Evolutionary conservation across 192 early-diverging fungal species (phyloP), one percentile per base, ranked within the genome.

Genomic region (Fimicolochytrium jonesii): DNA sequence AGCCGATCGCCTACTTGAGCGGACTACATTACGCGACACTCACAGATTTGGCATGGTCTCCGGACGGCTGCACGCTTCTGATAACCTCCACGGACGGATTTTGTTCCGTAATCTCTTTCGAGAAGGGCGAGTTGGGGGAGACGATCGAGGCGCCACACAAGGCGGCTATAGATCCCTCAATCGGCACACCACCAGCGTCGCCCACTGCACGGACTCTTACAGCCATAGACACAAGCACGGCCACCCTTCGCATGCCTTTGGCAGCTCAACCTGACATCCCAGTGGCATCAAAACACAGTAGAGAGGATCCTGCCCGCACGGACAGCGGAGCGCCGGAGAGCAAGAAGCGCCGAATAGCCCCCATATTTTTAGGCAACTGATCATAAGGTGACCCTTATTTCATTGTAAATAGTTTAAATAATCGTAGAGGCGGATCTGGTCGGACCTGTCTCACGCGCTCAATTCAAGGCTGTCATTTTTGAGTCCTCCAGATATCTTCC

Each of bases 21-120:
- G 88, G 90, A 28, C 73, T 95, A 55, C 95, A 98, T 68, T 95
- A 89, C 70, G 87, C 92, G 15, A 85, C 91, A 1, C 75, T 95
- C 35, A 92, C 93, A 7, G 95, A 98, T 70, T 59, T 95, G 43
- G 73, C 92, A 18, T 95, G 93, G 94, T 81, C 86, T 0, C 39
- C 57, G 25, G 90, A 94, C 61, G 94, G 91, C 6, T 78, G 79
- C 23, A 78, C 81, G 15, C 59, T 97, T 34, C 70, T 94, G 26
- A 70, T 92, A 43, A 74, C 90, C 0, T 92, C 91, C 0, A 84
- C 87, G 1, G 94, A 97, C 65, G 94, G 94, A 13, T 97, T 88
- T 68, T 90, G 89, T 59, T 89, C 87, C 29, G 75, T 91, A 5
- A 83, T 87, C 15, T 77, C 83, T 1, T 89, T 94, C 67, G 77